Evolutionary conservation across 306 rosid genomes (phyloP).

Genomic region (Pyrus betulifolia): DNA sequence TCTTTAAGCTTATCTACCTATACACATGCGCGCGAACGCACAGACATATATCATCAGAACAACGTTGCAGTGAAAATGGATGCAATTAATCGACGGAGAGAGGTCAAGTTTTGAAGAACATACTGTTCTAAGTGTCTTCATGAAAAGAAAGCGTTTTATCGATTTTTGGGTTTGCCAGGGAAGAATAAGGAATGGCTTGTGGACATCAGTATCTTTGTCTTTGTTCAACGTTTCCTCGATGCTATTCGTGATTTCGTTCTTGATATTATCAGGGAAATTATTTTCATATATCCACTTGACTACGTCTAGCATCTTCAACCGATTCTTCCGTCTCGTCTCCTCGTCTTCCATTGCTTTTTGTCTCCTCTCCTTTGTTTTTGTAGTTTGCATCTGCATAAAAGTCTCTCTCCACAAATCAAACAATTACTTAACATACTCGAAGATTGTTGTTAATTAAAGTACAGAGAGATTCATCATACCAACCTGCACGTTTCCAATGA

Average conservation of each 20-base stretch:
- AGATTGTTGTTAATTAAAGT: background rate
- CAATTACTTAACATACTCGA: too few species aligned
- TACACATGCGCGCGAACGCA: background rate
- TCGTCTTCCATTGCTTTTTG: constrained; percentile 16
- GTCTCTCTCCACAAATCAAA: background rate
- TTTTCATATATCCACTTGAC: constrained; percentile 9
- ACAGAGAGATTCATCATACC: background rate
- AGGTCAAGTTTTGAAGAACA: background rate
- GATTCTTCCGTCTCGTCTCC: constrained; percentile 40
- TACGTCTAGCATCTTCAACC: constrained; percentile 10
- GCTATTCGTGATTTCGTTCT: background rate
- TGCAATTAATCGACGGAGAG: too few species aligned
- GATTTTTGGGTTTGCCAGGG: constrained; percentile 15
- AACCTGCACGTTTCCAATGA: constrained; percentile 11
- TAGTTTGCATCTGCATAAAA: too few species aligned
- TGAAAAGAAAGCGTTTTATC: constrained; percentile 57
- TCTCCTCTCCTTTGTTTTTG: constrained; percentile 40
- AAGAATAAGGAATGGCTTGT: too few species aligned
- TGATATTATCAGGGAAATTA: background rate
- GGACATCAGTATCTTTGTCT: constrained; percentile 5
- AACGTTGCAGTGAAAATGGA: too few species aligned
- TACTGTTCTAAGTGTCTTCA: constrained; percentile 50
- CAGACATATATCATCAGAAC: too few species aligned
- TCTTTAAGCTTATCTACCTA: background rate
- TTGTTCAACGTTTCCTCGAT: constrained; percentile 3